Base-by-base conservation (phyloP, 257 asterid genomes). In the Lithospermum erythrorhizon region DNA sequence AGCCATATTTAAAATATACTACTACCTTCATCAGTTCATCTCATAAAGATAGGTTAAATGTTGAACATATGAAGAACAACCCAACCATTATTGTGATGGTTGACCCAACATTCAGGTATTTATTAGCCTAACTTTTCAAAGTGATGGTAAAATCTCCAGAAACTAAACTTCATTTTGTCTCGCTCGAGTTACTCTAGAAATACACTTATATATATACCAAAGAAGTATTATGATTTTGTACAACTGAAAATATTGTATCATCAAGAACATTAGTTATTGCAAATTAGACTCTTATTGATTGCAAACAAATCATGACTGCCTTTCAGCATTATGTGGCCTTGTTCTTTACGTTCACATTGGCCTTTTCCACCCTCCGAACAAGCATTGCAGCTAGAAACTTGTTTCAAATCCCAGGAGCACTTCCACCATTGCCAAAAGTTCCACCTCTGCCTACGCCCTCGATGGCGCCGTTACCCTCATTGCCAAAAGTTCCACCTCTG, bases 311-410 rank as follows among this genome's bases (percentile, higher is more conserved):
- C 22, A 55, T 20, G 27, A 41, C 37, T 29, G 32, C 19, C 16
- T 23, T 24, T 25, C 19, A 57, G 27, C 61, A 32, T 32, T 32
- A 32, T 32, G 27, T 57, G 14, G n/a, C 35, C 7, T 55, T 20
- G 59, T 55, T 20, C 27, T 24, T 57, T 8, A 57, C 11, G 15
- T 23, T 29, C 17, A 16, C 65, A 17, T 20, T 64, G 15, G 25
- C 13, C 29, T 21, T 70, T 29, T 69, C 73, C 58, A 58, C 56
- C 37, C 32, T 57, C 64, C 61, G 59, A 3, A 24, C 30, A 35
- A 53, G 63, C 21, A 11, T 45, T 15, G 70, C 66, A 4, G 66
- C 70, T 5, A 62, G 70, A 16, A 5, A 59, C 61, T 61, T 70
- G 5, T 5, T 70, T 53, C 75, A 59, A 16, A 52, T 59, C 18